Conservation (phyloP, 2,329 filamentous ascomycete genomes). For the Nannizziopsis barbatae region DNA sequence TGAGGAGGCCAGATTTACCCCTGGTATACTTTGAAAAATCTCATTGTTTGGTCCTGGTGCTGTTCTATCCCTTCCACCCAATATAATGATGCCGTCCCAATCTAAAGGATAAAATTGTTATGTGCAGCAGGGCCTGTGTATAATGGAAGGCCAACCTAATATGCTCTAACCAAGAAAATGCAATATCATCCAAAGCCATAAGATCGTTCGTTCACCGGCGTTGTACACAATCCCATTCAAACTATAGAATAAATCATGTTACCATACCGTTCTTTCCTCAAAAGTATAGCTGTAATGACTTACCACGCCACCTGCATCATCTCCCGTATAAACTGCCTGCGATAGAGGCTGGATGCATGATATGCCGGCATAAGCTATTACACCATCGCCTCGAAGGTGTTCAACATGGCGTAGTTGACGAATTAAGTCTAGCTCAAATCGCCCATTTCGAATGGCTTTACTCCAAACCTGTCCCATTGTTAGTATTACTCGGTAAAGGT, state of each 20-base stretch:
- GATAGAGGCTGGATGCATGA: slow-evolving; percentile 78
- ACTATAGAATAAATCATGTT: slow-evolving; percentile 28
- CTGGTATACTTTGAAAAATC: too few relatives aligned
- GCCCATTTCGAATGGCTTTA: slow-evolving; percentile 47
- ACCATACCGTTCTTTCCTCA: not conserved
- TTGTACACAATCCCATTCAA: slow-evolving; percentile 49
- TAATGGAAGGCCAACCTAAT: not conserved
- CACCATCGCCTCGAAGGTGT: slow-evolving; percentile 49
- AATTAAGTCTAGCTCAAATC: slow-evolving; percentile 67
- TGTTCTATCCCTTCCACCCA: too few relatives aligned
- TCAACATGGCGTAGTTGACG: slow-evolving; percentile 74
- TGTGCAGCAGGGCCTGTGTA: not conserved
- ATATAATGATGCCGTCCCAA: too few relatives aligned
- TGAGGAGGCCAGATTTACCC: too few relatives aligned
- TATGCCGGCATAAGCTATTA: slow-evolving; percentile 53
- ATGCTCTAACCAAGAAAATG: not conserved
- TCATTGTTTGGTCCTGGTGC: too few relatives aligned
- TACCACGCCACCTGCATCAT: slow-evolving; percentile 85
- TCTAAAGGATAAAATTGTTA: not conserved
- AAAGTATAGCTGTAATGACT: slow-evolving; percentile 30
- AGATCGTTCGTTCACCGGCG: slow-evolving; percentile 27
- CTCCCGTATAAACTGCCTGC: slow-evolving; percentile 78
- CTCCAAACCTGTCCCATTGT: slow-evolving; percentile 41
- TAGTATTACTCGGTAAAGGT: not conserved
- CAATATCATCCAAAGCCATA: not conserved